These are phyloP conservation scores for Allomyces macrogynus DNA, from an alignment of 192 early-diverging fungal species.

Conservation along the genomic window DNA sequence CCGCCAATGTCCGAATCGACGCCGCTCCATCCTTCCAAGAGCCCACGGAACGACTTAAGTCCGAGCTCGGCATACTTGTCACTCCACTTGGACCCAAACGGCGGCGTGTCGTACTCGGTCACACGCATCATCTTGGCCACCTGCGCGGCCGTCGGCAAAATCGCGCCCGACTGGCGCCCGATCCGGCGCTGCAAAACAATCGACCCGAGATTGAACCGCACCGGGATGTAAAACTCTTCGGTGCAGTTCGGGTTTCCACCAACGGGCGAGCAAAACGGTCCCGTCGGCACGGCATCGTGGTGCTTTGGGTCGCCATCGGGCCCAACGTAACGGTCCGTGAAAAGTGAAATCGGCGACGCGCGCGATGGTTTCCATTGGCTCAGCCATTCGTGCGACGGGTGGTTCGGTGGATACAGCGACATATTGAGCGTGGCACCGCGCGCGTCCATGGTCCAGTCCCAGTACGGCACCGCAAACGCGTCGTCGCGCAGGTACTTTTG, in stretches of 20 bases:
- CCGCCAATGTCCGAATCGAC: not conserved
- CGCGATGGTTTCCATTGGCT: not conserved
- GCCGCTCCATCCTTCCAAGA: not conserved
- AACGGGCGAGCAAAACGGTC: not conserved
- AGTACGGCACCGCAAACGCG: not conserved
- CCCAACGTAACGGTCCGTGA: not conserved
- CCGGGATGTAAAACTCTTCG: not conserved
- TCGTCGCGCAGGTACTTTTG: not conserved
- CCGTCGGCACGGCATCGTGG: not conserved
- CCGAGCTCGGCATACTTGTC: not conserved
- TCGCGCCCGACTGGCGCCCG: not conserved
- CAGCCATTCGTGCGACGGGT: not conserved
- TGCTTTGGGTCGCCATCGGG: not conserved
- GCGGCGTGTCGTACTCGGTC: not conserved
- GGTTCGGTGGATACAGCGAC: not conserved
- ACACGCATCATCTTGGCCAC: not conserved
- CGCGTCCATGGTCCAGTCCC: not conserved
- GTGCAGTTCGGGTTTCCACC: not conserved
- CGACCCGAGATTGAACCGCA: not conserved
- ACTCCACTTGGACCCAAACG: not conserved
- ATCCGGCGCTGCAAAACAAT: not conserved
- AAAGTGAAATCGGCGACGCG: not conserved
- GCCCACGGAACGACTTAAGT: not conserved
- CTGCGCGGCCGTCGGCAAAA: not conserved
- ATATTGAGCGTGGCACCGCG: not conserved